Percentiles rank a stretch among this genome's conserved stretches.
These are phyloP conservation scores for Pouteria glomerata DNA, from an alignment of 148 eudicot genomes.

Conservation along the genomic window DNA sequence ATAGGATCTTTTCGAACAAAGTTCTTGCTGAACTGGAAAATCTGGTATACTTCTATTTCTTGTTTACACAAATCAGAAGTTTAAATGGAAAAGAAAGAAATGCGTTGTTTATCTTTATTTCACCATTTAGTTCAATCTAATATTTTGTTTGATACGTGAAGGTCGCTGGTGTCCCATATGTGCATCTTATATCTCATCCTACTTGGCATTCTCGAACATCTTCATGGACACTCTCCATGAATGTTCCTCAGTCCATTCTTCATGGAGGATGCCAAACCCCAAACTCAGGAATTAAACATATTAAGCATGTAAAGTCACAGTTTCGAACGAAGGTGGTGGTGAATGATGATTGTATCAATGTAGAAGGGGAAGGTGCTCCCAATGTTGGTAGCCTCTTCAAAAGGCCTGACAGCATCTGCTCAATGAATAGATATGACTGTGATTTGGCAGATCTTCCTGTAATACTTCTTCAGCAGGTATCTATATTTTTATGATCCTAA, in stretches of 20 bases:
- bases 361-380: constrained; percentile 89
- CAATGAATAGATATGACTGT: constrained; percentile 19
- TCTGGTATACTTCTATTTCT: constrained; percentile 46
- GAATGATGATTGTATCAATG: constrained; percentile 74
- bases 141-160: constrained; percentile 18
- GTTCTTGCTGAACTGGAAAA: constrained; percentile 66
- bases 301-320: constrained; percentile 38
- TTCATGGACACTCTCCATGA: constrained; percentile 76
- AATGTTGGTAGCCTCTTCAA: constrained; percentile 71
- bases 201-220: constrained; percentile 94
- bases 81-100: background rate
- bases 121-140: background rate
- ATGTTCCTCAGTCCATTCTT: constrained; percentile 59
- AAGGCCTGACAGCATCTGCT: constrained; percentile 41
- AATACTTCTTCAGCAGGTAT: constrained; percentile 73
- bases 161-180: constrained; percentile 71
- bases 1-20: constrained; percentile 73
- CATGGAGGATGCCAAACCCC: constrained; percentile 35
- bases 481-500: background rate
- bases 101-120: background rate
- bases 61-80: background rate
- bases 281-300: constrained; percentile 30
- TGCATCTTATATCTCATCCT: constrained; percentile 74
- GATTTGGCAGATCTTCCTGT: constrained; percentile 14
- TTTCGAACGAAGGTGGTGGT: constrained; percentile 79